Evolutionary conservation across 2,329 filamentous ascomycete genomes (phyloP), one percentile per base, ranked within the genome.

Genomic region (Colletotrichum theobromicola): DNA sequence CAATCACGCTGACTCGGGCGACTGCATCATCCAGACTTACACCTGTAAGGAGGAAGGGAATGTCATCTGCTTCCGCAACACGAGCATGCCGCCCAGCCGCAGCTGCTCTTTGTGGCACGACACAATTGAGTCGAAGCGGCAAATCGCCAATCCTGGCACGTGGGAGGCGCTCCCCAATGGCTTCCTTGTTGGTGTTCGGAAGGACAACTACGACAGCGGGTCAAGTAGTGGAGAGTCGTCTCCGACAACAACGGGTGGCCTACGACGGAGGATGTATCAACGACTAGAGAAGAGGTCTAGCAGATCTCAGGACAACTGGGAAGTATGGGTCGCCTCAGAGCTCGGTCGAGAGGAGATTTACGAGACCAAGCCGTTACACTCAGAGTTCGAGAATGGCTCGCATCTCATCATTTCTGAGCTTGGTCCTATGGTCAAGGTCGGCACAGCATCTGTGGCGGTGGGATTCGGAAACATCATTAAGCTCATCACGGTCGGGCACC

Each of bases 381-480:
- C 82, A 8, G 81, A 85, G 12, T 81, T 83, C 7, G 84, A 85
- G 50, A 79, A 84, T 55, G 83, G 85, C 5, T 86, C 88, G 4
- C 87, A 91, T 71, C 85, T 96, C 6, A 90, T 94, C 61, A 91
- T 95, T 26, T 90, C 90, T 4, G 88, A 88, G 60, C 85, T 93
- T 2, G 94, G 94, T 0, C 94, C 94, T 1, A 90, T 93, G 71
- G 86, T 87, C 3, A 86, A 86, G 67, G 84, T 95, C 2, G 94
- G 94, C 15, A 88, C 89, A 62, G 87, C 88, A 60, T 93, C 92
- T 65, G 87, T 94, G 4, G 94, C 91, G 0, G 89, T 96, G 34
- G 93, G 90, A 0, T 91, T 95, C 74, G 94, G 94, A 15, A 94
- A 95, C 77, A 87, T 91, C 2, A 87, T 95, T 79, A 95, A 95